These are phyloP conservation scores for Neurospora intermedia DNA, from an alignment of 495 filamentous ascomycete genomes.

Conservation along the genomic window DNA sequence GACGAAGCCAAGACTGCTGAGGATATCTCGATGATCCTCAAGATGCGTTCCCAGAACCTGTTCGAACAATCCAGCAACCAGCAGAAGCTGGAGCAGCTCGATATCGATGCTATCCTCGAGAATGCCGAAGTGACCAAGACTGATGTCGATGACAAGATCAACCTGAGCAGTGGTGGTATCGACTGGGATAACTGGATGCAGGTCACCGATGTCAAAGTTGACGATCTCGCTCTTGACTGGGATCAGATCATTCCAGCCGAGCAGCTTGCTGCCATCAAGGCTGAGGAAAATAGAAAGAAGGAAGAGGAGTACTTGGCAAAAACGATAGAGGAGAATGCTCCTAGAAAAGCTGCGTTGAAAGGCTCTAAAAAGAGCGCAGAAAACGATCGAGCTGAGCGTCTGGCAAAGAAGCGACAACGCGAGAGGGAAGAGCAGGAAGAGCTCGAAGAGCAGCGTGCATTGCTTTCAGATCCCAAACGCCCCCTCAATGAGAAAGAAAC, in stretches of 20 bases:
- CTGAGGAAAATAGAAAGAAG: constrained; percentile 71
- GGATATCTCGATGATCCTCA: constrained; percentile 86
- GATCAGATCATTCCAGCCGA: constrained; percentile 97
- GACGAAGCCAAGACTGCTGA: constrained; percentile 77
- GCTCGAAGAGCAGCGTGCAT: constrained; percentile 43
- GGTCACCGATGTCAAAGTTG: constrained; percentile 88
- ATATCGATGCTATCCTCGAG: constrained; percentile 92
- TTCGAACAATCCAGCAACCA: constrained; percentile 96
- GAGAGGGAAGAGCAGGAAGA: constrained; percentile 58
- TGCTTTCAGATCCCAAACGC: constrained; percentile 65
- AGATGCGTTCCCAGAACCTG: constrained; percentile 89
- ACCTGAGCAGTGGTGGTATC: constrained; percentile 59
- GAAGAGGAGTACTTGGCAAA: constrained; percentile 74
- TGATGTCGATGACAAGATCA: constrained; percentile 59
- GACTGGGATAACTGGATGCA: constrained; percentile 94
- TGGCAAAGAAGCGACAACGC: constrained; percentile 84
- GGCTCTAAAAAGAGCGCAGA: constrained; percentile 48
- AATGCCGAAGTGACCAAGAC: constrained; percentile 95
- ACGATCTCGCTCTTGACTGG: constrained; percentile 73
- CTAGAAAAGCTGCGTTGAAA: constrained; percentile 58
- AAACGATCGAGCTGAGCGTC: constrained; percentile 71
- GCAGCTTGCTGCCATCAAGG: constrained; percentile 76
- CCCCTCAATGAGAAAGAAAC: constrained; percentile 84
- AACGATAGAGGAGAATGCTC: constrained; percentile 75
- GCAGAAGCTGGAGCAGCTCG: constrained; percentile 91